Conservation (phyloP, 495 filamentous ascomycete genomes). For the Coniosporium apollinis region DNA sequence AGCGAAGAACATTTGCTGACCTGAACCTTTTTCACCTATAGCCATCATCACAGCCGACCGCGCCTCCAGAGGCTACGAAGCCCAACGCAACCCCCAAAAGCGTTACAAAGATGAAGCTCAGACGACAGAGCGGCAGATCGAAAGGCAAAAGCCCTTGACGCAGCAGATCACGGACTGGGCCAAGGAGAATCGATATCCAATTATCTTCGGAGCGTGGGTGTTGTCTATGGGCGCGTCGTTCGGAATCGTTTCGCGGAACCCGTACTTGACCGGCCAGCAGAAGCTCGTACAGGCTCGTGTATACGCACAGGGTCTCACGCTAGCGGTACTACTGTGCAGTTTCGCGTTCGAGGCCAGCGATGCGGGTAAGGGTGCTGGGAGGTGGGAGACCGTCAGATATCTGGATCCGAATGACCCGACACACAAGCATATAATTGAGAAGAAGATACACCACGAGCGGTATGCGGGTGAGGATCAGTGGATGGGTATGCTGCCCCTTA, state of each 20-base stretch:
- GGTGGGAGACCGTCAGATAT: conserved; percentile 59
- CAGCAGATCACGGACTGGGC: conserved; percentile 43
- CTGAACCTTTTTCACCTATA: conserved; percentile 3
- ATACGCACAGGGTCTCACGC: conserved; percentile 89
- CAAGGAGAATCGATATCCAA: conserved; percentile 70
- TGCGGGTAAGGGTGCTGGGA: conserved; percentile 54
- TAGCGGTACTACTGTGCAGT: conserved; percentile 72
- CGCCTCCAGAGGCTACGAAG: conserved; percentile 56
- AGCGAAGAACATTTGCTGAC: not conserved
- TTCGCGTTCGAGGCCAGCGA: conserved; percentile 85
- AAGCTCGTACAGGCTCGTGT: conserved; percentile 96
- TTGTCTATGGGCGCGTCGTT: conserved; percentile 65
- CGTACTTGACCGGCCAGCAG: conserved; percentile 57
- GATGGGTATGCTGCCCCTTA: conserved; percentile 40
- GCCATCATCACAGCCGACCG: conserved; percentile 76
- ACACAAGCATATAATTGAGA: conserved; percentile 57
- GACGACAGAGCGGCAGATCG: conserved; percentile 30
- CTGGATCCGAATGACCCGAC: conserved; percentile 52
- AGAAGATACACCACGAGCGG: conserved; percentile 52
- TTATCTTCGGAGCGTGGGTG: conserved; percentile 73
- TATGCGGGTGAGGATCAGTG: conserved; percentile 73
- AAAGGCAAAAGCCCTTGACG: conserved; percentile 36
- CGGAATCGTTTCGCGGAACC: conserved; percentile 60
- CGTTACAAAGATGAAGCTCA: conserved; percentile 47
- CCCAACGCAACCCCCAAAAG: conserved; percentile 43